Evolutionary conservation across 192 early-diverging fungal genomes (phyloP).

Genomic region (Backusella circina): DNA sequence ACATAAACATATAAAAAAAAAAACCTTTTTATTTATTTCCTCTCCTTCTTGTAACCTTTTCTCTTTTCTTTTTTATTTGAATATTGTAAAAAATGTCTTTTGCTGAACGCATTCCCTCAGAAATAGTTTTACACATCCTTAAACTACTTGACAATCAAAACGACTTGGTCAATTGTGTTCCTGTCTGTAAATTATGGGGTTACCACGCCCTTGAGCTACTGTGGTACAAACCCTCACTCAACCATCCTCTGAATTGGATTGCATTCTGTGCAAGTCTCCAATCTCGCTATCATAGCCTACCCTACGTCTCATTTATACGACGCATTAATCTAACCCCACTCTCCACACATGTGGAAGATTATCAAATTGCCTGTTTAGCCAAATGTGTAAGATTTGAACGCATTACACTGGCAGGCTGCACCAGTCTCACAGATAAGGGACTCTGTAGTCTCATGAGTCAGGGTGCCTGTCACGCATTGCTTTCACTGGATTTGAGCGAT

Average conservation of each 20-base stretch:
- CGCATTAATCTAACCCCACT: slow-evolving; percentile 56
- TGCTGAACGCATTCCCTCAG: slow-evolving; percentile 40
- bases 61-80: background rate
- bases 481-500: slow-evolving; percentile 53
- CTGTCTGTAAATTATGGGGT: slow-evolving; percentile 52
- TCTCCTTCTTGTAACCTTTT: background rate
- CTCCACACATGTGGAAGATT: slow-evolving; percentile 38
- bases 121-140: slow-evolving; percentile 50
- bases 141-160: slow-evolving; percentile 35
- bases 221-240: slow-evolving; percentile 48
- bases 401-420: slow-evolving; percentile 47
- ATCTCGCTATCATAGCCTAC: slow-evolving; percentile 10
- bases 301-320: slow-evolving; percentile 48
- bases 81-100: background rate
- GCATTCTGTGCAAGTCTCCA: slow-evolving; percentile 17
- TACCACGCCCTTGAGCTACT: slow-evolving; percentile 49
- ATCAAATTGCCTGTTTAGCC: slow-evolving; percentile 28
- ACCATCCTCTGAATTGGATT: slow-evolving; percentile 19
- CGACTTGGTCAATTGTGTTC: slow-evolving; percentile 43
- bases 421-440: slow-evolving; percentile 40
- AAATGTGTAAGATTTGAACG: slow-evolving; percentile 48
- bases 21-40: too few relatives aligned
- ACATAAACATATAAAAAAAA: background rate
- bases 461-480: slow-evolving; percentile 26
- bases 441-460: slow-evolving; percentile 38